phyloP scores from a whole-genome alignment of 768 basidiomycete genomes.

The Russula sp. region DNA sequence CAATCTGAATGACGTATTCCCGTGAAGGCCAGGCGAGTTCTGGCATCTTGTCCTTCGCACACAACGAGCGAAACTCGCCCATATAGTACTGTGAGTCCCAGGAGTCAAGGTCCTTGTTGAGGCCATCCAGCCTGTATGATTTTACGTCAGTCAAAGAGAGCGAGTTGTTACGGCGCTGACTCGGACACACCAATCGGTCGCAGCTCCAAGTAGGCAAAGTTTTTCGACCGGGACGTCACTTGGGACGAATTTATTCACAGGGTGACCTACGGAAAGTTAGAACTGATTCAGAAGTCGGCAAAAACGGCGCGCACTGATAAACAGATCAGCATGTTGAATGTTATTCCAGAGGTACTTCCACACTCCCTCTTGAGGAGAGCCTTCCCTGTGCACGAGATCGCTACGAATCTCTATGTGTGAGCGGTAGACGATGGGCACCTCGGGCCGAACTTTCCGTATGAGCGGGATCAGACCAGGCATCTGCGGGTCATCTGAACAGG shows the following conservation, averaged over 20 bases:
- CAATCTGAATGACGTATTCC: slow-evolving; percentile 86
- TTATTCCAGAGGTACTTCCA: slow-evolving; percentile 96
- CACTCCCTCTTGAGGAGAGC: slow-evolving; percentile 84
- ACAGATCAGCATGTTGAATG: slow-evolving; percentile 85
- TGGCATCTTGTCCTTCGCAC: slow-evolving; percentile 75
- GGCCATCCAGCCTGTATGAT: slow-evolving; percentile 72
- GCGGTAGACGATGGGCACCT: slow-evolving; percentile 86
- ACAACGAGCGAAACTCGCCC: slow-evolving; percentile 80
- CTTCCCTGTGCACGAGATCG: slow-evolving; percentile 76
- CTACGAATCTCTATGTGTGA: slow-evolving; percentile 90
- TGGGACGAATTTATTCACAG: slow-evolving; percentile 92
- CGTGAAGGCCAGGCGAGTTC: slow-evolving; percentile 76
- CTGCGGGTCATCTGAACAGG: slow-evolving; percentile 71
- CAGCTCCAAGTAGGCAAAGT: slow-evolving; percentile 72
- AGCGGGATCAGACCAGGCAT: slow-evolving; percentile 93
- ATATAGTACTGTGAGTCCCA: slow-evolving; percentile 90
- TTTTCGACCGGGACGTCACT: slow-evolving; percentile 73
- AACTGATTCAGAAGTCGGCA: not conserved
- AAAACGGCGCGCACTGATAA: slow-evolving; percentile 61
- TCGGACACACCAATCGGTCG: slow-evolving; percentile 71
- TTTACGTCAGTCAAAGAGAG: not conserved
- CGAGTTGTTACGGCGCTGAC: slow-evolving; percentile 16
- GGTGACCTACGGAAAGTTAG: slow-evolving; percentile 53
- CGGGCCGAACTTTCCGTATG: slow-evolving; percentile 80
- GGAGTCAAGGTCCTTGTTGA: slow-evolving; percentile 81